Evolutionary conservation across 2,329 filamentous ascomycete species (phyloP).

Genomic region (Fusarium foetens): DNA sequence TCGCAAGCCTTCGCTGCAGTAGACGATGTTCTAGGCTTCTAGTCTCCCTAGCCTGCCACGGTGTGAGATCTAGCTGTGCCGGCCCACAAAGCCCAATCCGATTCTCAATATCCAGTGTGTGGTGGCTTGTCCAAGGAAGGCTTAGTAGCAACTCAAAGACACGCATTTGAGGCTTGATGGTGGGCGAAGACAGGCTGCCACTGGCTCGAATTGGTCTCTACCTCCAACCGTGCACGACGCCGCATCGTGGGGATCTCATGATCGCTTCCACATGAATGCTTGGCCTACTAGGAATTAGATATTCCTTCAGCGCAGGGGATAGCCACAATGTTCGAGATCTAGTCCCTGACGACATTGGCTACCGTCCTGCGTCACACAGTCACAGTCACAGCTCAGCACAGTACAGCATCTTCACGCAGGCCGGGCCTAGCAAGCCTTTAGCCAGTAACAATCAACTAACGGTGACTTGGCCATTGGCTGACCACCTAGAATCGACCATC

Average conservation of each 20-base stretch:
- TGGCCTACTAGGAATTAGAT: conserved; percentile 25
- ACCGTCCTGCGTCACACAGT: conserved; percentile 13
- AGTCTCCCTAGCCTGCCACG: conserved; percentile 30
- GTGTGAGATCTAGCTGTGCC: conserved; percentile 19
- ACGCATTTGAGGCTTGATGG: conserved; percentile 22
- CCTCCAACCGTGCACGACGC: conserved; percentile 39
- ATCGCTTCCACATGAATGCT: conserved; percentile 33
- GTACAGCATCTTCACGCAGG: conserved; percentile 8
- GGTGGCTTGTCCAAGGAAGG: conserved; percentile 20
- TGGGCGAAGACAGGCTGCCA: conserved; percentile 7
- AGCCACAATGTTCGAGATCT: conserved; percentile 34
- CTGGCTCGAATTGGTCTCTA: conserved; percentile 19
- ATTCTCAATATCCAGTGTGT: conserved; percentile 8
- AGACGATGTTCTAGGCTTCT: conserved; percentile 38
- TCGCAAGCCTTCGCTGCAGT: conserved; percentile 39
- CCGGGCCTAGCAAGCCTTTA: conserved; percentile 3
- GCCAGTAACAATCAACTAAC: conserved; percentile 20
- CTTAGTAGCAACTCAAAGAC: conserved; percentile 6
- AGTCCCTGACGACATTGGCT: conserved; percentile 37
- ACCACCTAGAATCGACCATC: conserved; percentile 4
- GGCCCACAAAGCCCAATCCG: conserved; percentile 14
- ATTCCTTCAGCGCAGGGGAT: conserved; percentile 13
- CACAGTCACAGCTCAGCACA: neutral
- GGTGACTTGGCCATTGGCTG: conserved; percentile 22
- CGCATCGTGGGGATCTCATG: conserved; percentile 45